Base-by-base conservation (phyloP, 1,284 basidiomycete genomes). In the Ustilago curta region DNA sequence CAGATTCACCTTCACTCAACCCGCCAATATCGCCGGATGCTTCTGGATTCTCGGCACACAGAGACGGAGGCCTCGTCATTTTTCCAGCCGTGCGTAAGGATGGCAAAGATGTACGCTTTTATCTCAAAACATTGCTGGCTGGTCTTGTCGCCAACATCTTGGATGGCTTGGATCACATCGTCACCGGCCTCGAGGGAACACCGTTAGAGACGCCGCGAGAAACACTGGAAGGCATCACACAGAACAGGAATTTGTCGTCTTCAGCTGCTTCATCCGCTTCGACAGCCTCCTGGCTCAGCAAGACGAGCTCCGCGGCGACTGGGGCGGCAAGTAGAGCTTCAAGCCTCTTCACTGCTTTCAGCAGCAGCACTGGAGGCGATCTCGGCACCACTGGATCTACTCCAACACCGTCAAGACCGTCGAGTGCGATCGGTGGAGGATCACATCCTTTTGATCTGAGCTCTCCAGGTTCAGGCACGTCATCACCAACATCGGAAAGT, bases 161-260 rank as follows among this genome's bases (percentile, higher is more conserved):
- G 11, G 83, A 84, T 47, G 76, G 75, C 2, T 55, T 84, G 16
- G 76, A 83, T 27, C 48, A 54, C 16, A 63, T 80, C 3, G 77
- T 83, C 18, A 59, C 50, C 3, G 77, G 70, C 3, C 65, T 83
- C 4, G 78, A 83, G 25, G 81, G 80, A 5, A 72, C 65, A 12
- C 74, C 81, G 35, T 50, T 84, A 16, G 83, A 84, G 52, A 84
- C 83, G 21, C 83, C 83, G 0, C 71, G 83, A 37, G 83, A 84
- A 61, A 84, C 83, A 42, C 75, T 84, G 4, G 81, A 80, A 19
- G 74, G 73, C 12, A 56, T 65, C 42, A 58, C 59, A 0, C 56
- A 65, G 18, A 53, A 59, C 43, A 40, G 48, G n/a, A 32, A 32
- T 19, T 53, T 62, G 16, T 45, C 62, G 9, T 19, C 68, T 0